Evolutionary conservation across 805 yeast genomes (phyloP), one percentile per base, ranked within the genome.

Genomic region (Ogataea pini): DNA sequence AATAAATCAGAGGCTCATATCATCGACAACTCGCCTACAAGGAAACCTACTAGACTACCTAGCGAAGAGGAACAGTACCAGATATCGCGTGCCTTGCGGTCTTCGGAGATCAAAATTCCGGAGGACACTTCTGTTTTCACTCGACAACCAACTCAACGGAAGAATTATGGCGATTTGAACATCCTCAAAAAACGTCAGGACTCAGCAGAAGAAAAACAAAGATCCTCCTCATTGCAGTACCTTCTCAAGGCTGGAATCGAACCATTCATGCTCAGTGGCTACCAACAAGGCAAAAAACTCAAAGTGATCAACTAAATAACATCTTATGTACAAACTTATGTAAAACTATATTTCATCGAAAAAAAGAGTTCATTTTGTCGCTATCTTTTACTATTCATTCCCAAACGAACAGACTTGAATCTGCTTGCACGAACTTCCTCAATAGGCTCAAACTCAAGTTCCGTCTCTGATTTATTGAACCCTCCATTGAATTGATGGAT

Each of bases 391-490:
- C 25, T 12, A 16, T 42, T 42, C 40, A 58, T 46, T 33, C 64
- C 69, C 17, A 66, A 48, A 27, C 67, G 58, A 5, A 87, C 85
- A 9, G 87, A 79, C 58, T 73, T 85, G 64, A 89, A 89, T 44
- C 89, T 70, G 60, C 95, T 86, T 1, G 79, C 69, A 50, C 73
- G 82, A 7, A 78, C 62, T 0, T 82, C 82, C 55, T 86, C 89
- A 6, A 86, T 68, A 0, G 89, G 89, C 58, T 86, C 95, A 16
- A 80, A 57, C 48, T 82, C 91, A 50, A 66, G 57, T 34, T 78
- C 87, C 42, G 71, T 67, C 2, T 75, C 77, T 1, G 76, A 66
- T 50, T 72, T 70, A 43, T 62, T 68, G 49, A 60, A 79, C 2
- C 83, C 83, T 1, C 79, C 79, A 29, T 75, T 70, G 36, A 67